Percentiles rank a stretch among this genome's conserved stretches.
Evolutionary conservation across 2,329 filamentous ascomycete genomes (phyloP).

Genomic region (Epicoccum sorghinum): DNA sequence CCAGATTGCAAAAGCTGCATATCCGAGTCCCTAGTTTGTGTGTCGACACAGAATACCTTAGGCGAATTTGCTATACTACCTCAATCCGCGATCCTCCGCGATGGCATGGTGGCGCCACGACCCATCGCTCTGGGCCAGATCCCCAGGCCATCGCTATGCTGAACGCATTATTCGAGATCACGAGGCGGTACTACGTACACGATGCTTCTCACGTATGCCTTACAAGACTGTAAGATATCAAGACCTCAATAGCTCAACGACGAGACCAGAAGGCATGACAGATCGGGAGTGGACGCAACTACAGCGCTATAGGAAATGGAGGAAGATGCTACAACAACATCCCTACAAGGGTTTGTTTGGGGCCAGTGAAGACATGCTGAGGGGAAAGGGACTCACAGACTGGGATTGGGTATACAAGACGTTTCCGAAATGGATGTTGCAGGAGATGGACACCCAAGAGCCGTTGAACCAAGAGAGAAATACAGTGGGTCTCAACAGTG

Average conservation of each 20-base stretch:
- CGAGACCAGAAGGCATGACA: slow-evolving; percentile 32
- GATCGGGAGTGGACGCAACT: slow-evolving; percentile 40
- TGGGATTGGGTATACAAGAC: slow-evolving; percentile 38
- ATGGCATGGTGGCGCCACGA: slow-evolving; percentile 38
- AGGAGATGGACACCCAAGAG: slow-evolving; percentile 29
- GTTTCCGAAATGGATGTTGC: slow-evolving; percentile 42
- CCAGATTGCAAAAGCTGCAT: no score
- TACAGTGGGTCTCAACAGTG: background rate
- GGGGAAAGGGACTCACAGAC: slow-evolving; percentile 38
- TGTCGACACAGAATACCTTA: background rate
- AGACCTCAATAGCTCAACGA: slow-evolving; percentile 22
- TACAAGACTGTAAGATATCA: slow-evolving; percentile 27
- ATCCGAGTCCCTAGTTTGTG: no score
- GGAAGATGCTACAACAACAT: slow-evolving; percentile 44
- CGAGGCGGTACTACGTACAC: slow-evolving; percentile 30
- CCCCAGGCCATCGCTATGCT: slow-evolving; percentile 30
- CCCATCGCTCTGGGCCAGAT: slow-evolving; percentile 28
- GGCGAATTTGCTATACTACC: background rate
- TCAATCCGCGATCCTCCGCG: background rate
- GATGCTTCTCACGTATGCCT: slow-evolving; percentile 38
- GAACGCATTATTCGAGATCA: slow-evolving; percentile 31
- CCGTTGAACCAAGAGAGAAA: background rate
- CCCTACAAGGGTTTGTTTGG: slow-evolving; percentile 54
- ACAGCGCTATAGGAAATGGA: slow-evolving; percentile 38
- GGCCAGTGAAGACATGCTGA: slow-evolving; percentile 44